These are phyloP conservation scores for Gnaphalium uliginosum DNA, from an alignment of 129 eudicot genomes.

Conservation along the genomic window DNA sequence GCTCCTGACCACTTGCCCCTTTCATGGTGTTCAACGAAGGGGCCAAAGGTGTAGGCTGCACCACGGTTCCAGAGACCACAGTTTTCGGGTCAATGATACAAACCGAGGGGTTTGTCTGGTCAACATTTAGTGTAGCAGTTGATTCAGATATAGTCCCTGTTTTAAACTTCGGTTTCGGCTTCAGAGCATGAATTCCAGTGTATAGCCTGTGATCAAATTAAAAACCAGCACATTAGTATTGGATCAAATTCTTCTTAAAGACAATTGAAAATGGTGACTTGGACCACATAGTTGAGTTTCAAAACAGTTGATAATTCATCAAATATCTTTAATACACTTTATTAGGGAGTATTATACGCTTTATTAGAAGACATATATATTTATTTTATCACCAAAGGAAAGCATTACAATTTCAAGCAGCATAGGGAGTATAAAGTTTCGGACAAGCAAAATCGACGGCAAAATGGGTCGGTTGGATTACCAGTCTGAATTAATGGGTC, in stretches of 20 bases:
- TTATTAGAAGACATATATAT: too few species aligned
- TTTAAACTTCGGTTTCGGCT: slow-evolving; percentile 71
- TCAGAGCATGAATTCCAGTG: slow-evolving; percentile 89
- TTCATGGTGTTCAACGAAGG: slow-evolving; percentile 50
- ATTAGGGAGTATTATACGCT: too few species aligned
- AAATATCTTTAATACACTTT: not conserved
- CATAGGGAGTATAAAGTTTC: too few species aligned
- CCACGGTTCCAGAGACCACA: slow-evolving; percentile 42
- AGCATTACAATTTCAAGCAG: not conserved
- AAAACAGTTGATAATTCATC: not conserved
- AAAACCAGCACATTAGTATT: slow-evolving; percentile 16
- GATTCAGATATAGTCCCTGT: slow-evolving; percentile 69
- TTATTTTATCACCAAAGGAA: not conserved
- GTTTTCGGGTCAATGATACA: slow-evolving; percentile 59
- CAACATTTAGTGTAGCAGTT: slow-evolving; percentile 57
- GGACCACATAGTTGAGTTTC: not conserved
- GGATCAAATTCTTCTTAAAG: slow-evolving; percentile 1
- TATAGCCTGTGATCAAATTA: slow-evolving; percentile 55
- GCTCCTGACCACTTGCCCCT: slow-evolving; percentile 34
- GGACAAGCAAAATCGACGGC: not conserved
- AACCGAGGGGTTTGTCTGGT: slow-evolving; percentile 56
- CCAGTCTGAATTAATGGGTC: too few species aligned
- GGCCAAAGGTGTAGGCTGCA: slow-evolving; percentile 52
- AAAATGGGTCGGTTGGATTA: not conserved
- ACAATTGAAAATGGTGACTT: not conserved